Percentiles rank a stretch among this genome's conserved stretches.
phyloP scores from a whole-genome alignment of 345 rosid species.

The Citrus inodora region DNA sequence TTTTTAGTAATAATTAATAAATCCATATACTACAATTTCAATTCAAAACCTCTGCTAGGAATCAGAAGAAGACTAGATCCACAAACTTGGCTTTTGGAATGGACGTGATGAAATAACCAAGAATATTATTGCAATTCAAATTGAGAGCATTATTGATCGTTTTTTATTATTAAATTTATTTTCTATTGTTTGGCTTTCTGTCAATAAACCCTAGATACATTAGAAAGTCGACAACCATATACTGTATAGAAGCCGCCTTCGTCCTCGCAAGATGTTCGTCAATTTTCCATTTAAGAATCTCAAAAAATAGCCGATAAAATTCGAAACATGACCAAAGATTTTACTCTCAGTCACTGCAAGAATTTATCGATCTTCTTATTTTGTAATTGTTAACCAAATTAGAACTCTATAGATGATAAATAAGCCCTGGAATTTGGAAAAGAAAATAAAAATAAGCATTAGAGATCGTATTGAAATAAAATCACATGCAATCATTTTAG shows the following conservation, averaged over 20 bases:
- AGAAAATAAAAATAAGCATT: background rate
- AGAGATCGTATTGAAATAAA: background rate
- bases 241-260: background rate
- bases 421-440: background rate
- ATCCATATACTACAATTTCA: too few species aligned
- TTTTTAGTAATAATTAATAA: too few species aligned
- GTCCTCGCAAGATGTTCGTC: background rate
- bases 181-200: background rate
- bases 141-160: background rate
- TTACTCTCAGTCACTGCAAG: background rate
- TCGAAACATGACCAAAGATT: background rate
- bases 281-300: background rate
- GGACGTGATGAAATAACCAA: background rate
- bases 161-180: background rate
- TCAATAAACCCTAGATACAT: background rate
- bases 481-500: background rate
- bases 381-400: background rate
- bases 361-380: background rate
- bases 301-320: background rate
- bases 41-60: too few species aligned
- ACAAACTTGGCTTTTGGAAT: background rate
- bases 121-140: background rate
- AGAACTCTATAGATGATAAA: background rate
- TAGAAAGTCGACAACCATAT: background rate
- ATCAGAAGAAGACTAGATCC: too few species aligned